phyloP scores from a whole-genome alignment of 202 grass and related monocot genomes.

The Setaria italica region DNA sequence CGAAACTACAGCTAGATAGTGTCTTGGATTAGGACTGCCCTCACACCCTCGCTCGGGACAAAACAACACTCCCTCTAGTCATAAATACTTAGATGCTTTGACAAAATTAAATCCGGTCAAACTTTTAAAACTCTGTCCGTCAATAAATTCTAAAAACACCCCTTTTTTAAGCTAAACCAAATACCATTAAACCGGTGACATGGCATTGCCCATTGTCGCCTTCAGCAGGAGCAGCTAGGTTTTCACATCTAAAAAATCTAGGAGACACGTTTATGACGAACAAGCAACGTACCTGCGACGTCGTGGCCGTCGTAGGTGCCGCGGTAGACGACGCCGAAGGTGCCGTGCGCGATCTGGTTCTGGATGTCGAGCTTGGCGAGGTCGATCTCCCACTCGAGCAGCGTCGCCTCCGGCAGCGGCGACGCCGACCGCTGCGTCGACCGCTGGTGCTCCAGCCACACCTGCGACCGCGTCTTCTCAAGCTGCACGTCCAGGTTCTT shows the following conservation, averaged over 20 bases:
- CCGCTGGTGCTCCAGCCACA: slow-evolving; percentile 60
- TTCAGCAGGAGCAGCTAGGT: too few species aligned
- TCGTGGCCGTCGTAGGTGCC: slow-evolving; percentile 78
- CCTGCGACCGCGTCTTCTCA: slow-evolving; percentile 70
- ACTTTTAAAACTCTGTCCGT: not conserved
- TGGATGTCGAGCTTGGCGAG: slow-evolving; percentile 77
- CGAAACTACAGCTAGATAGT: too few species aligned
- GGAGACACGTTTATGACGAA: too few species aligned
- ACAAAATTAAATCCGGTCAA: not conserved
- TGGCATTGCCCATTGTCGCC: too few species aligned
- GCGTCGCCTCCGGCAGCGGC: slow-evolving; percentile 16
- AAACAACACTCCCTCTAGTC: not conserved
- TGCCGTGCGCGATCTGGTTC: slow-evolving; percentile 73
- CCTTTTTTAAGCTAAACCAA: too few species aligned
- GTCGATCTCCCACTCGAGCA: slow-evolving; percentile 84
- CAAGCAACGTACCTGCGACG: slow-evolving; percentile 55
- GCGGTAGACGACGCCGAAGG: slow-evolving; percentile 82
- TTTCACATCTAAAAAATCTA: too few species aligned
- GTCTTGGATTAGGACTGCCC: too few species aligned
- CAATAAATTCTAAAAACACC: too few species aligned
- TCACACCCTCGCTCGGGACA: too few species aligned
- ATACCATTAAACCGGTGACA: too few species aligned
- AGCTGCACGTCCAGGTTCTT: slow-evolving; percentile 71
- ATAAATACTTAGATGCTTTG: not conserved
- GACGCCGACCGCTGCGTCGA: slow-evolving; percentile 17